A percentile compares a stretch with the other conserved stretches of the same genome.
phyloP scores from a whole-genome alignment of 2,329 filamentous ascomycete species.

The Talaromyces islandicus region DNA sequence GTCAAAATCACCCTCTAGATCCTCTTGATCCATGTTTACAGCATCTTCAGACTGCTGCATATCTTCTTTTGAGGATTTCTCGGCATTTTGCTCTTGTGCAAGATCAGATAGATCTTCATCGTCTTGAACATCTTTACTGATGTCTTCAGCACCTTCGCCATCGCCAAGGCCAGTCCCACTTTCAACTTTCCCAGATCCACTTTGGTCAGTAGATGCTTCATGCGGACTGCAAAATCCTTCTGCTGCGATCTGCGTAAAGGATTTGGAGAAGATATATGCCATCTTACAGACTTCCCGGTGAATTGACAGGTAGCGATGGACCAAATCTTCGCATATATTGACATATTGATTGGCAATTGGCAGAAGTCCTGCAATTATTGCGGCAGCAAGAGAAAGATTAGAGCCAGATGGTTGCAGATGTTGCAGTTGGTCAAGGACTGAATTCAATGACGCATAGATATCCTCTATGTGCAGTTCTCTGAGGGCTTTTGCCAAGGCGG shows the following conservation, averaged over 20 bases:
- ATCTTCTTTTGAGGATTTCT: constrained; percentile 40
- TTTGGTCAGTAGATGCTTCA: constrained; percentile 68
- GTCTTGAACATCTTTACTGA: constrained; percentile 91
- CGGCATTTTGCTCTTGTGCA: constrained; percentile 72
- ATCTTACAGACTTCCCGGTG: constrained; percentile 69
- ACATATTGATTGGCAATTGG: constrained; percentile 74
- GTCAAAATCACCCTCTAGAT: constrained; percentile 79
- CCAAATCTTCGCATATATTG: constrained; percentile 52
- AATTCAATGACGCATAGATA: constrained; percentile 44
- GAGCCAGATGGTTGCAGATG: constrained; percentile 36
- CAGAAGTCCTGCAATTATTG: constrained; percentile 55
- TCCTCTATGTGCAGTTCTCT: constrained; percentile 55
- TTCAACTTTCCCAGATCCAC: constrained; percentile 73
- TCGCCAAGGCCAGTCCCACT: constrained; percentile 90
- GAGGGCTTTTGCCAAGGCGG: constrained; percentile 49
- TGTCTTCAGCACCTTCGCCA: constrained; percentile 91
- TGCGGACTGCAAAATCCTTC: constrained; percentile 89
- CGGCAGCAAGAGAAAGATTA: constrained; percentile 44
- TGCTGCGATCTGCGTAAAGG: constrained; percentile 70
- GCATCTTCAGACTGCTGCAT: constrained; percentile 43
- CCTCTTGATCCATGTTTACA: constrained; percentile 66
- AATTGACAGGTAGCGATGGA: constrained; percentile 55
- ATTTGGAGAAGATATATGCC: constrained; percentile 66
- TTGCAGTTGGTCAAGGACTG: constrained; percentile 42
- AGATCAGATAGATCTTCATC: constrained; percentile 91